Evolutionary conservation across 768 basidiomycete genomes (phyloP).

Genomic region (Auriscalpium vulgare): DNA sequence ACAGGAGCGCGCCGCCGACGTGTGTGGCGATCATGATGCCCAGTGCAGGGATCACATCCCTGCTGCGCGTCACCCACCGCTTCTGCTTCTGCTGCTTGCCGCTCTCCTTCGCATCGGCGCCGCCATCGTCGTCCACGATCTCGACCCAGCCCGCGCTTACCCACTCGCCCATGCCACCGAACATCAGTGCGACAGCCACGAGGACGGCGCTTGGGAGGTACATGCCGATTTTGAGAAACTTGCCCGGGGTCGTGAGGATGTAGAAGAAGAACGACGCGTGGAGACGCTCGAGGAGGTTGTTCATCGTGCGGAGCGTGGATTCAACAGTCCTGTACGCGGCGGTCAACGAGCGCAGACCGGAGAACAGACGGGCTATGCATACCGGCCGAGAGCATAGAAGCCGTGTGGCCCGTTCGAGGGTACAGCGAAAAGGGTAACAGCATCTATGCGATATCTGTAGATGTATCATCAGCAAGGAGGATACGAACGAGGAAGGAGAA

Average conservation of each 20-base stretch:
- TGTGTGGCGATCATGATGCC: conserved; percentile 52
- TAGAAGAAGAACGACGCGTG: conserved; percentile 99
- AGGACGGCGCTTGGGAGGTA: conserved; percentile 86
- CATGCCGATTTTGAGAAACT: conserved; percentile 83
- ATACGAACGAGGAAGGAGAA: neutral
- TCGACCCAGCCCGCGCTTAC: conserved; percentile 51
- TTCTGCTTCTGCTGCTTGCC: neutral
- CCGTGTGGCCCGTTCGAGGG: conserved; percentile 92
- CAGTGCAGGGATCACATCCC: conserved; percentile 49
- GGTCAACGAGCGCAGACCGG: neutral
- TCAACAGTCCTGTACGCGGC: conserved; percentile 57
- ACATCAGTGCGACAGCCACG: conserved; percentile 78
- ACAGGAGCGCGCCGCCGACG: conserved; percentile 41
- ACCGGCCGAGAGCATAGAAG: conserved; percentile 89
- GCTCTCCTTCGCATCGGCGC: neutral
- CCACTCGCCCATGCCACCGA: conserved; percentile 74
- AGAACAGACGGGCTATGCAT: conserved; percentile 14
- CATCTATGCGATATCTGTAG: conserved; percentile 87
- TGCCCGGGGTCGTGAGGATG: conserved; percentile 54
- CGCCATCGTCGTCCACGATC: conserved; percentile 5
- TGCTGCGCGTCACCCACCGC: conserved; percentile 37
- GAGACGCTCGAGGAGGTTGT: conserved; percentile 91
- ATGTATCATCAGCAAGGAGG: neutral
- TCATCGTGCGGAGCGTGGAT: conserved; percentile 81
- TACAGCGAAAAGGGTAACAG: conserved; percentile 82